Conservation (phyloP, 176 grass and related monocot genomes). For the Lolium perenne region DNA sequence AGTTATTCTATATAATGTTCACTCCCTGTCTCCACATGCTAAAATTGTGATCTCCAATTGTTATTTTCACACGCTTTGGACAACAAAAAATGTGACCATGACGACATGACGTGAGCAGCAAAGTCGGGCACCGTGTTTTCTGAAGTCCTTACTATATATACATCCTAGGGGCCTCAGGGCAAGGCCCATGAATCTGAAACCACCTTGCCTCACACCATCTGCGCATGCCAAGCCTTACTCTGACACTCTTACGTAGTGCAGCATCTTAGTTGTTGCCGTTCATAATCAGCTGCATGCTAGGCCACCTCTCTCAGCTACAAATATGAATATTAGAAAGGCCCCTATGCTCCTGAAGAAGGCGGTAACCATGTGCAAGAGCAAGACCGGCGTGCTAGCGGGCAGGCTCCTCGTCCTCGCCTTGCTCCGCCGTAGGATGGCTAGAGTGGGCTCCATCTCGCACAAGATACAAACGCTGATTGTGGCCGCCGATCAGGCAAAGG, state of each 20-base stretch:
- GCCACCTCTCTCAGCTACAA: background rate
- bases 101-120: slow-evolving; percentile 27
- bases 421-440: slow-evolving; percentile 47
- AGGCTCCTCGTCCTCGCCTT: slow-evolving; percentile 57
- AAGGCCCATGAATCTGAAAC: slow-evolving; percentile 40
- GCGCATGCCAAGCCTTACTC: slow-evolving; percentile 32
- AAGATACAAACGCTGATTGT: slow-evolving; percentile 67
- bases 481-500: background rate
- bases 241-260: background rate
- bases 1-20: background rate
- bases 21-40: background rate
- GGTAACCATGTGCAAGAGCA: slow-evolving; percentile 54
- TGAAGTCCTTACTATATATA: slow-evolving; percentile 61
- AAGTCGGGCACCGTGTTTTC: background rate
- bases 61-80: slow-evolving; percentile 31
- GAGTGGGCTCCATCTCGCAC: slow-evolving; percentile 45
- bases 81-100: slow-evolving; percentile 8
- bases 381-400: slow-evolving; percentile 48
- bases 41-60: background rate
- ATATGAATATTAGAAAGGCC: slow-evolving; percentile 66
- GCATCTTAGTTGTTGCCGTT: background rate
- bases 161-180: slow-evolving; percentile 3
- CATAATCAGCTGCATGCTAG: slow-evolving; percentile 1
- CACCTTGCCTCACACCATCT: background rate
- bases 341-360: slow-evolving; percentile 72